Evolutionary conservation across 306 rosid genomes (phyloP).

Genomic region (Delonix regia): DNA sequence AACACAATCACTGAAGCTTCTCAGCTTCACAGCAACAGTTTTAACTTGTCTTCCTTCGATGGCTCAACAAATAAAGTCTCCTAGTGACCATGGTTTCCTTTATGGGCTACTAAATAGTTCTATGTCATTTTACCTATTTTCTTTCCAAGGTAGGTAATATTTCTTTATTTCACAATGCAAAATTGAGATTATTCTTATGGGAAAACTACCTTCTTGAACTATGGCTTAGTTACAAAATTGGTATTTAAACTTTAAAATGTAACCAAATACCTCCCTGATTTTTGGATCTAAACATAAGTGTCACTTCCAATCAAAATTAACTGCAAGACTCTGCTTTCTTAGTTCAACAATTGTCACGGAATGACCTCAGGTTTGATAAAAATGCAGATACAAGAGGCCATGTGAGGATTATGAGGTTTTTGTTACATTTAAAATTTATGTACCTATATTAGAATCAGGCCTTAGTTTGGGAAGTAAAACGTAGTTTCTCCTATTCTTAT

Average conservation of each 20-base stretch:
- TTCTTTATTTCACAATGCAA: not conserved
- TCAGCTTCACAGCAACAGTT: slow-evolving; percentile 74
- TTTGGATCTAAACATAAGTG: not conserved
- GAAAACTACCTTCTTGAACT: not conserved
- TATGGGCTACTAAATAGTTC: slow-evolving; percentile 81
- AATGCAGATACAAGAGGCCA: not conserved
- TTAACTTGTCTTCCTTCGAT: slow-evolving; percentile 80
- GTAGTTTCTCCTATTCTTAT: not conserved
- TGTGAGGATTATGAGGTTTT: not conserved
- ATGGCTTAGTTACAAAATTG: not conserved
- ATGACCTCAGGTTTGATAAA: not conserved
- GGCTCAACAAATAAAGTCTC: slow-evolving; percentile 84
- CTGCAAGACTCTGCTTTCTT: not conserved
- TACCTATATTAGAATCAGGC: not conserved
- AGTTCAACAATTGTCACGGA: not conserved
- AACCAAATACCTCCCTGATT: not conserved
- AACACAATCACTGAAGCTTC: slow-evolving; percentile 60
- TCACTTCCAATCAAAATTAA: not conserved
- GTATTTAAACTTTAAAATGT: not conserved
- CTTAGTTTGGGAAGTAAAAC: not conserved
- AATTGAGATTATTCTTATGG: not conserved
- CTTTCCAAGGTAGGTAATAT: slow-evolving; percentile 78
- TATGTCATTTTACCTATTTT: slow-evolving; percentile 83
- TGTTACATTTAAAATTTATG: not conserved
- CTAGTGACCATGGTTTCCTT: slow-evolving; percentile 79